Evolutionary conservation across 1,139 yeast species (phyloP), one percentile per base, ranked within the genome.

Genomic region (Scheffersomyces quercinus): DNA sequence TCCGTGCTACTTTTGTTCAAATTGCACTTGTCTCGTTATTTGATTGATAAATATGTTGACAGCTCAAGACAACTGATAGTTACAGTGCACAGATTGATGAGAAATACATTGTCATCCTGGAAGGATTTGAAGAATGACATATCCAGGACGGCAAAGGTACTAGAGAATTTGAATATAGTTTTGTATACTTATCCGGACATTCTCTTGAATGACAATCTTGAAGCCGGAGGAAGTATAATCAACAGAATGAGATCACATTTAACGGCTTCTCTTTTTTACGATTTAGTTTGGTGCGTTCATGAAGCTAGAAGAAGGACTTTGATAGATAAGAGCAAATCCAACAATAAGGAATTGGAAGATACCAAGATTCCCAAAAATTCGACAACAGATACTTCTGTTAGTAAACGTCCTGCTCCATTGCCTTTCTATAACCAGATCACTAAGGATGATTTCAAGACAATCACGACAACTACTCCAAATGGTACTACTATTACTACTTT

Each of bases 341-440:
- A 31, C 5, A 34, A 42, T n/a, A 30, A 39, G 11, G 13, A 32
- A 10, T 36, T 38, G 10, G 47, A 40, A 33, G 48, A 43, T 6
- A 37, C 40, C 11, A 31, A 35, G 28, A 37, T 20, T 14, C 36
- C 37, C 10, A 15, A 15, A 15, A 31, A 14, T 20, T 31, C 35
- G 20, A 31, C 35, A n/a, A 31, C 35, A 31, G 11, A 15, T 31
- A 31, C 35, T 11, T 31, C 16, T 20, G 41, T 35, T 14, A 53
- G 52, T 29, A 52, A 58, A 38, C 66, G 66, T 51, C 77, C 85
- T 2, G 76, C 81, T 8, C 97, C 97, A 5, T 69, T 90, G 38
- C 97, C 97, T n/a, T 87, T 90, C 59, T 90, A 89, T 64, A 88
- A 88, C 59, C 96, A 89, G 62, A 90, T 90, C 55, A 86, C 95